Evolutionary conservation across 2,329 filamentous ascomycete species (phyloP).

Genomic region (Lojkania enalia): DNA sequence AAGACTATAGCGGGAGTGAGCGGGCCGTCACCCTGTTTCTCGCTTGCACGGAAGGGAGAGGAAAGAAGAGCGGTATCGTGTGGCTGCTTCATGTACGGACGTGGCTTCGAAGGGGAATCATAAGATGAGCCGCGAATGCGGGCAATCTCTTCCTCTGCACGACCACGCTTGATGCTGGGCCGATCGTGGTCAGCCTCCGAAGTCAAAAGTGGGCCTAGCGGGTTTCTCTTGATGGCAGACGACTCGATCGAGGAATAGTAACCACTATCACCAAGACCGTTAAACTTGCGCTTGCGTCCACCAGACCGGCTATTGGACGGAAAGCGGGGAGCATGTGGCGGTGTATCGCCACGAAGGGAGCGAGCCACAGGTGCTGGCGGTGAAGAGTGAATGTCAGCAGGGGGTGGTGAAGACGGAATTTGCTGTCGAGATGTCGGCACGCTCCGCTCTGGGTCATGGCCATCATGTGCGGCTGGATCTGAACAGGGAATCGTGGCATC

Average conservation of each 20-base stretch:
- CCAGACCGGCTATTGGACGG: constrained; percentile 66
- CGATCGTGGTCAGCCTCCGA: constrained; percentile 75
- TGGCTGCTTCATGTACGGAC: constrained; percentile 57
- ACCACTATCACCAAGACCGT: constrained; percentile 86
- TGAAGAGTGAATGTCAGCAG: constrained; percentile 80
- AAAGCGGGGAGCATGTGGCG: constrained; percentile 68
- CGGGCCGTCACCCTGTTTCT: constrained; percentile 58
- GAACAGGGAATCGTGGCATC: constrained; percentile 57
- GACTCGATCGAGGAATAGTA: constrained; percentile 97
- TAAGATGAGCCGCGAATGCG: constrained; percentile 90
- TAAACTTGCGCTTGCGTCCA: constrained; percentile 75
- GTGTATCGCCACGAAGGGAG: constrained; percentile 67
- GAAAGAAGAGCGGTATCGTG: constrained; percentile 40
- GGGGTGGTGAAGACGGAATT: constrained; percentile 71
- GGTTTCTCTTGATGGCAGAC: constrained; percentile 75
- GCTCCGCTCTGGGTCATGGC: constrained; percentile 46
- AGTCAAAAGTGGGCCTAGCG: constrained; percentile 66
- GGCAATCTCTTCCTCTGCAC: constrained; percentile 94
- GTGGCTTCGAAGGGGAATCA: constrained; percentile 80
- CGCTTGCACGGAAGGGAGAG: constrained; percentile 46
- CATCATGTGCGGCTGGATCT: constrained; percentile 54
- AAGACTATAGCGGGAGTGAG: constrained; percentile 84
- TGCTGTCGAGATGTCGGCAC: constrained; percentile 50
- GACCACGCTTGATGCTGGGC: constrained; percentile 81
- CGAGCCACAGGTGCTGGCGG: constrained; percentile 81